Conservation (phyloP, 2,329 filamentous ascomycete species). For the Hypoxylon sp. region DNA sequence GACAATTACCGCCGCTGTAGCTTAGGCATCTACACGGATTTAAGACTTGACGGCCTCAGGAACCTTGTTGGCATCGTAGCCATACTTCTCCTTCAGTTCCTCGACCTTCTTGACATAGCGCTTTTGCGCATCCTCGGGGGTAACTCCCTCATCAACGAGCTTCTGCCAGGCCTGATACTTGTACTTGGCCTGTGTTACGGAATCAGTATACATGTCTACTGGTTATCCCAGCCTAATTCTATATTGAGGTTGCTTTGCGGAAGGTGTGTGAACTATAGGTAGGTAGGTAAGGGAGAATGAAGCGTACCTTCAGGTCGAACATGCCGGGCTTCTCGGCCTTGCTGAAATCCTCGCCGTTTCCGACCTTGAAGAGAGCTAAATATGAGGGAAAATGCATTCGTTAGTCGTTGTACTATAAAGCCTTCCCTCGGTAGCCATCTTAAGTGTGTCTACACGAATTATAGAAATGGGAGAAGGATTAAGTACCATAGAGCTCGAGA, state of each 20-base stretch:
- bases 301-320: constrained; percentile 77
- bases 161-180: constrained; percentile 86
- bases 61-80: constrained; percentile 75
- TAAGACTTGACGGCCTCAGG: constrained; percentile 67
- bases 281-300: not conserved
- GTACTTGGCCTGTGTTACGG: constrained; percentile 75
- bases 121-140: constrained; percentile 78
- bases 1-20: not conserved
- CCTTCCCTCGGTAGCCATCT: not conserved
- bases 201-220: constrained; percentile 10
- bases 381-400: not conserved
- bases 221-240: not conserved
- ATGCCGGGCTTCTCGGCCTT: constrained; percentile 73
- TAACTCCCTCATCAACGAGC: constrained; percentile 74
- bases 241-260: not conserved
- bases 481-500: constrained; percentile 72
- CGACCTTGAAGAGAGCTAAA: constrained; percentile 72
- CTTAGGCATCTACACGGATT: not conserved
- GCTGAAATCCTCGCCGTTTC: constrained; percentile 69
- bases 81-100: constrained; percentile 78
- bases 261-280: not conserved
- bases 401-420: constrained; percentile 19
- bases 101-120: constrained; percentile 82
- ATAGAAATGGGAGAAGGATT: constrained; percentile 6
- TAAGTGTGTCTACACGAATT: not conserved